These are phyloP conservation scores for Jatropha multifida DNA, from an alignment of 441 rosid genomes.

Conservation along the genomic window DNA sequence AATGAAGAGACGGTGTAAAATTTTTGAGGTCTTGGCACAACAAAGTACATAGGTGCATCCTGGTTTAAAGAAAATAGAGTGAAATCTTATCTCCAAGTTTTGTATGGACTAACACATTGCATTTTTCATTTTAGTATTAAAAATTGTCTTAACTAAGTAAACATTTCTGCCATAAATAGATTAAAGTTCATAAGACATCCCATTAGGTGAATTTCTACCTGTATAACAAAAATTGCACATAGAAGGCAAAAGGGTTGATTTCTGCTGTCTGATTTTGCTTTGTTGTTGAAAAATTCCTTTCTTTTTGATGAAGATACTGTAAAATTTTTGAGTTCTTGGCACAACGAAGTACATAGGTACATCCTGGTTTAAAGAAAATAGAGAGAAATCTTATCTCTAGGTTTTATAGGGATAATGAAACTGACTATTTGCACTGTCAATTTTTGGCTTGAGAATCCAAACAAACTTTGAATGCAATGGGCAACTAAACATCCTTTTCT, in stretches of 20 bases:
- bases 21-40: neutral
- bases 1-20: neutral
- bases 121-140: neutral
- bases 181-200: neutral
- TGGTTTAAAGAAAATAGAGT: neutral
- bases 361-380: neutral
- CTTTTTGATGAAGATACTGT: neutral
- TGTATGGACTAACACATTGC: neutral
- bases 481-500: neutral
- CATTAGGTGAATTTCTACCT: neutral
- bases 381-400: neutral
- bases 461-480: neutral
- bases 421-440: neutral
- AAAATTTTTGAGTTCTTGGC: neutral
- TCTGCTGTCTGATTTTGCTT: neutral
- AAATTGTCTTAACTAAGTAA: neutral
- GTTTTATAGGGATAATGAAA: neutral
- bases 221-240: neutral
- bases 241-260: neutral
- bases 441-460: neutral
- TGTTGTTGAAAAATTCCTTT: neutral
- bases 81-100: neutral
- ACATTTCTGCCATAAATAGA: neutral
- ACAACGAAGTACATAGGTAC: neutral
- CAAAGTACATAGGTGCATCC: neutral